These are phyloP conservation scores for Lunularia cruciata DNA, from an alignment of 225 moss, liverwort and hornwort genomes.

Conservation along the genomic window DNA sequence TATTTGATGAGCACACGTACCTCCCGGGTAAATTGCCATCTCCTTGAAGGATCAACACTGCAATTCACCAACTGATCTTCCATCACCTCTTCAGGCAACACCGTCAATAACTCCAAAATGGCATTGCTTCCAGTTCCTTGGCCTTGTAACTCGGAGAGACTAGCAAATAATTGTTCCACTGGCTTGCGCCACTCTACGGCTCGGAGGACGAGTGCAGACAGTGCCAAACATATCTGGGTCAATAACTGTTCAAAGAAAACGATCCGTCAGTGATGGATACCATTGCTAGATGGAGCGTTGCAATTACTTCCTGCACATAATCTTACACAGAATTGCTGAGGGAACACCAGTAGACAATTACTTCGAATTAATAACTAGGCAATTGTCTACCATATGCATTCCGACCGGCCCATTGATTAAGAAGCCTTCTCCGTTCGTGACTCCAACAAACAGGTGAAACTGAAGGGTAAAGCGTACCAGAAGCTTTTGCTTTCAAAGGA, in stretches of 20 bases:
- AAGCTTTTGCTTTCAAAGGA: too few relatives aligned
- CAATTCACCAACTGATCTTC: slow-evolving; percentile 72
- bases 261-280: not conserved
- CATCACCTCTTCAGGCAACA: slow-evolving; percentile 91
- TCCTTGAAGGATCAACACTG: slow-evolving; percentile 74
- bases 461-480: too few relatives aligned
- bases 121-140: slow-evolving; percentile 93
- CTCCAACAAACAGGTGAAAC: too few relatives aligned
- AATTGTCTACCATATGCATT: too few relatives aligned
- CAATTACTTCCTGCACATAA: too few relatives aligned
- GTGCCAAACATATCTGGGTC: slow-evolving; percentile 93
- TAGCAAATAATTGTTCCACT: slow-evolving; percentile 82
- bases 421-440: too few relatives aligned
- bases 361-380: too few relatives aligned
- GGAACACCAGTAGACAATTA: too few relatives aligned
- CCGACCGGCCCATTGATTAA: too few relatives aligned
- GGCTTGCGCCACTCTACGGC: slow-evolving; percentile 82
- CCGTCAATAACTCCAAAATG: slow-evolving; percentile 84
- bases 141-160: slow-evolving; percentile 84
- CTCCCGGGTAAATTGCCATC: slow-evolving; percentile 82
- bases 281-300: not conserved
- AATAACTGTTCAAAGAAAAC: slow-evolving; percentile 58
- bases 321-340: too few relatives aligned
- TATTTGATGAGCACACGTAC: slow-evolving; percentile 46
- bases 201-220: slow-evolving; percentile 85